Evolutionary conservation across 1,284 basidiomycete genomes (phyloP).

Genomic region (Xerocomus amazonicus): DNA sequence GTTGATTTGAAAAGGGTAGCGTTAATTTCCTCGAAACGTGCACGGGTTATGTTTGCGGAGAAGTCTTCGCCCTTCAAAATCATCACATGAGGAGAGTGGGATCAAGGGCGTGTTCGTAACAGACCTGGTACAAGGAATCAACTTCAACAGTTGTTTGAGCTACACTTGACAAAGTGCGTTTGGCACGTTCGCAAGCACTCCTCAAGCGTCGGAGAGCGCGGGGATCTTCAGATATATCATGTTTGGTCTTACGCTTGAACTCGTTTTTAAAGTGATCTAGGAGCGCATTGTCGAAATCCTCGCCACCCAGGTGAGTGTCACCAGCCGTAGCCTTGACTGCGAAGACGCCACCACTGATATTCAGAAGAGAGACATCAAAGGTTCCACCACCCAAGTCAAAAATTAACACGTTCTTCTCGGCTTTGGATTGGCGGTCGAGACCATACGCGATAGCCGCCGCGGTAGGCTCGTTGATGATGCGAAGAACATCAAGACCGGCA

Average conservation of each 20-base stretch:
- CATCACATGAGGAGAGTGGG: conserved; percentile 11
- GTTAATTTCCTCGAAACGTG: conserved; percentile 99
- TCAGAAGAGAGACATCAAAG: conserved; percentile 97
- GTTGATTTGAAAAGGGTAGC: conserved; percentile 93
- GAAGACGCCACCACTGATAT: conserved; percentile 96
- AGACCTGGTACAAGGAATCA: conserved; percentile 93
- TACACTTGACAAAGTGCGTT: conserved; percentile 97
- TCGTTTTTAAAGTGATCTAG: conserved; percentile 98
- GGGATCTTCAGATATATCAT: conserved; percentile 93
- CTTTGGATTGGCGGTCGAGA: conserved; percentile 85
- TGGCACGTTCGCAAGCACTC: conserved; percentile 98
- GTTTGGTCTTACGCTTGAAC: conserved; percentile 97
- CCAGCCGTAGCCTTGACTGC: conserved; percentile 98
- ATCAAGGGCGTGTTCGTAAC: conserved; percentile 18
- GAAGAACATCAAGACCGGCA: conserved; percentile 90
- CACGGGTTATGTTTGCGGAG: conserved; percentile 95
- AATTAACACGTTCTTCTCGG: conserved; percentile 98
- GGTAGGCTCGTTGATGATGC: conserved; percentile 97
- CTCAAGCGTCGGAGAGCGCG: conserved; percentile 94
- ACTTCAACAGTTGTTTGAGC: conserved; percentile 99
- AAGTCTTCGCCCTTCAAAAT: conserved; percentile 78
- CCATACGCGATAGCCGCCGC: conserved; percentile 94
- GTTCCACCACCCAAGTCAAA: conserved; percentile 99
- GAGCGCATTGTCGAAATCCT: conserved; percentile 98
- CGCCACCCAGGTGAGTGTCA: conserved; percentile 97